Conservation (phyloP, 108 stramenopile species). For the Skeletonema potamos region DNA sequence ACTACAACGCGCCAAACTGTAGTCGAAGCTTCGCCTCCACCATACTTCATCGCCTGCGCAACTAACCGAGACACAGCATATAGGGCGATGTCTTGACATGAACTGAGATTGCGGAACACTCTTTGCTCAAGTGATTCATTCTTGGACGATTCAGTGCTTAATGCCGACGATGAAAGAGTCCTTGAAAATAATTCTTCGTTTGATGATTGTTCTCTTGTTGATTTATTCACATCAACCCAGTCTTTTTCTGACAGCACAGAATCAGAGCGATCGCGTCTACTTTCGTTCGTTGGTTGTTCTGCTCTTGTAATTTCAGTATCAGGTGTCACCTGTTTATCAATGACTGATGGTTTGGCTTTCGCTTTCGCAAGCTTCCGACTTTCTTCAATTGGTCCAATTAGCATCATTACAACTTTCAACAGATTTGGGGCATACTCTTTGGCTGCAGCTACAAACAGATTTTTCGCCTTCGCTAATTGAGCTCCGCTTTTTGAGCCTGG, state of each 20-base stretch:
- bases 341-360: background rate
- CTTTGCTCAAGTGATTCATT: conserved; percentile 13
- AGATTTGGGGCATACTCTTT: conserved; percentile 42
- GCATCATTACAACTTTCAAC: conserved; percentile 41
- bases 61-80: conserved; percentile 64
- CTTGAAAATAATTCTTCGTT: background rate
- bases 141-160: background rate
- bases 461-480: conserved; percentile 30
- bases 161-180: background rate
- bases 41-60: conserved; percentile 72
- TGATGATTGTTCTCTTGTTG: conserved; percentile 4
- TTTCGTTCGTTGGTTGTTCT: background rate
- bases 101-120: conserved; percentile 31
- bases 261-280: conserved; percentile 3
- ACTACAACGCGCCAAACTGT: conserved; percentile 65
- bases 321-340: background rate
- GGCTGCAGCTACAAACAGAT: conserved; percentile 34
- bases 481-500: conserved; percentile 19
- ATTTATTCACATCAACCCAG: conserved; percentile 42
- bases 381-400: conserved; percentile 14
- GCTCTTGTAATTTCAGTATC: background rate
- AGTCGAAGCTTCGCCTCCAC: conserved; percentile 82
- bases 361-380: background rate
- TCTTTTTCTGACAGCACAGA: conserved; percentile 46
- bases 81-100: conserved; percentile 67